Base-by-base conservation (phyloP, 2,329 filamentous ascomycete genomes). In the Diaporthe batatas region DNA sequence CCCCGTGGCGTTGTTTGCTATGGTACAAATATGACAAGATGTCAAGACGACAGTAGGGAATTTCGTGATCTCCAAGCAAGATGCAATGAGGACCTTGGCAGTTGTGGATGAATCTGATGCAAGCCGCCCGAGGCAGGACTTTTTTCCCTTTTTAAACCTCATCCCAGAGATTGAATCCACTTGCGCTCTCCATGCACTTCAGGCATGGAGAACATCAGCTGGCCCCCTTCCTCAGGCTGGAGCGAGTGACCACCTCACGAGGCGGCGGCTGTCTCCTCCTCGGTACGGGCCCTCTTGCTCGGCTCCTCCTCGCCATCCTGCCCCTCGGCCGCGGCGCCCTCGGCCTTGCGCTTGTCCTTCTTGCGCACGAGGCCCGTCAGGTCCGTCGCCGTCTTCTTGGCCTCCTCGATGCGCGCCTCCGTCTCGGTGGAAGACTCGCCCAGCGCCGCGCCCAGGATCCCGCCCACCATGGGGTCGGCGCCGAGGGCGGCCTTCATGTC, bases 331-430 rank as follows among this genome's bases (percentile, higher is more conserved):
- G 29, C 76, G 2, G 71, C 71, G 16, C 82, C 82, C 57, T 83
- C 82, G 2, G 83, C 82, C 78, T 85, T 85, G 54, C 83, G 82
- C 78, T 86, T 84, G 75, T 80, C 77, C 81, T 90, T 91, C 83
- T 92, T 95, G 79, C 92, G 91, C 55, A 96, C 91, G 58, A 96
- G 84, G n/a, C 91, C 89, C 0, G 89, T 90, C 18, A 97, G 84
- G 79, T 96, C 93, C 21, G 89, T 94, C 8, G 94, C 94, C 10
- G 85, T 88, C 83, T 92, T 92, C 77, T 91, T 93, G 36, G 92
- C 93, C 79, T 95, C 92, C 58, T 92, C 90, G 58, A 94, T 85
- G 75, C 90, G 87, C 32, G 90, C 91, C 76, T 90, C 86, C 68
- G 90, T 88, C 71, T 91, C 86, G 1, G 85, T 86, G 3, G 89